Conservation (phyloP, 139 green algal genomes). For the Picochlorum sp. region DNA sequence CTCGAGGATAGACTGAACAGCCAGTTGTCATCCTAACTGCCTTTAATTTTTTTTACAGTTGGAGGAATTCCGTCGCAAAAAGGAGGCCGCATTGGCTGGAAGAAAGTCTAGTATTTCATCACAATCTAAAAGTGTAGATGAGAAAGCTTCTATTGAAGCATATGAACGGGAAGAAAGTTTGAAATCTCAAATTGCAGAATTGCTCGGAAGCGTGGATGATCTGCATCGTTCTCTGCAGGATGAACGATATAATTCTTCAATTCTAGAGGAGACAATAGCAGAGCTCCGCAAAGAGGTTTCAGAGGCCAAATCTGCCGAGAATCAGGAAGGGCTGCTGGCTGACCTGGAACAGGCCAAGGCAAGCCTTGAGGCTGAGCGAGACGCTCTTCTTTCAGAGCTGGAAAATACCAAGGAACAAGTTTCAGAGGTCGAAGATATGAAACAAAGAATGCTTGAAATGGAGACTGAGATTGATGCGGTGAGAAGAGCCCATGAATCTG, state of each 20-base stretch:
- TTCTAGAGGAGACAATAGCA: conserved; percentile 6
- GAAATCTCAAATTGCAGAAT: conserved; percentile 8
- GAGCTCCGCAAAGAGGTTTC: not conserved
- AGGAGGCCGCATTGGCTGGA: conserved; percentile 5
- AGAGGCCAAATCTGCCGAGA: not conserved
- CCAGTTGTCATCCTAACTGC: not conserved
- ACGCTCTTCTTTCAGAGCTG: not conserved
- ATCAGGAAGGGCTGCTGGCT: too few species aligned
- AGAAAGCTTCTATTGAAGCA: not conserved
- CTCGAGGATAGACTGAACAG: too few species aligned
- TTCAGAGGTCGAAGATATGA: not conserved
- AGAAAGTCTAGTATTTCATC: not conserved
- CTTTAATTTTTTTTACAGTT: conserved; percentile 2
- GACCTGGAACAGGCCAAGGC: not conserved
- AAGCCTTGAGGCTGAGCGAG: not conserved
- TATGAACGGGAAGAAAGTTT: conserved; percentile 2
- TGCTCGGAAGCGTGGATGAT: conserved; percentile 13
- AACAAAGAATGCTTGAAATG: not conserved
- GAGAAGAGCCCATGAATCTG: not conserved
- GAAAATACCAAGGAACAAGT: not conserved
- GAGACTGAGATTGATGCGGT: conserved; percentile 5
- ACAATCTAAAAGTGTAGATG: not conserved
- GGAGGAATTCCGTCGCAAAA: conserved; percentile 10
- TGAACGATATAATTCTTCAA: conserved; percentile 17
- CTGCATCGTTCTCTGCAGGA: conserved; percentile 15